Percentiles rank a stretch among this genome's conserved stretches.
These are phyloP conservation scores for Phytophthora meadii DNA, from an alignment of 352 stramenopile genomes.

Conservation along the genomic window DNA sequence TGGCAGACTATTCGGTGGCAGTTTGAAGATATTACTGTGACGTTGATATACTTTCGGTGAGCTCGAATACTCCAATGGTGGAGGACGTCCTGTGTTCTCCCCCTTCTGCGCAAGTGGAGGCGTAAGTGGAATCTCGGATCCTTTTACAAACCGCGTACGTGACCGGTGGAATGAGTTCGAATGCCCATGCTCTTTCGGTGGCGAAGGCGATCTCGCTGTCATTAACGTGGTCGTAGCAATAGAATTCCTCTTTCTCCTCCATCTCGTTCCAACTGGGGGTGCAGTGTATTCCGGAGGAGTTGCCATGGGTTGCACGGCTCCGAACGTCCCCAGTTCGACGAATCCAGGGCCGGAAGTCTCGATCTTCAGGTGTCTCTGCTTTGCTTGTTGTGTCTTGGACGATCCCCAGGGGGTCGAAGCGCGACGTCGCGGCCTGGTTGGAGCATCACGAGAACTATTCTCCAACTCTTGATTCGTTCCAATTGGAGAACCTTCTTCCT, in stretches of 20 bases:
- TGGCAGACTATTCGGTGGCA: slow-evolving; percentile 18
- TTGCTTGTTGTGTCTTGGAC: slow-evolving; percentile 21
- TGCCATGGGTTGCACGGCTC: slow-evolving; percentile 7
- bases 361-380: slow-evolving; percentile 40
- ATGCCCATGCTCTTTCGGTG: slow-evolving; percentile 17
- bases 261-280: slow-evolving; percentile 55
- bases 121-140: slow-evolving; percentile 7
- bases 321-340: slow-evolving; percentile 6
- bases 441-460: slow-evolving; percentile 5
- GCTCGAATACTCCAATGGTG: slow-evolving; percentile 42
- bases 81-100: slow-evolving; percentile 11
- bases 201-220: slow-evolving; percentile 22
- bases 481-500: slow-evolving; percentile 9
- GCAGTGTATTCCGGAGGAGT: slow-evolving; percentile 62
- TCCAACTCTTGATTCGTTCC: slow-evolving; percentile 21
- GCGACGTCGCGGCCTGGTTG: slow-evolving; percentile 6
- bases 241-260: slow-evolving; percentile 58
- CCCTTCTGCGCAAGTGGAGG: slow-evolving; percentile 16
- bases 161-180: slow-evolving; percentile 35
- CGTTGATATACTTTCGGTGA: slow-evolving; percentile 36
- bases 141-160: slow-evolving; percentile 27
- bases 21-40: slow-evolving; percentile 29
- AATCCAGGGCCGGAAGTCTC: slow-evolving; percentile 33
- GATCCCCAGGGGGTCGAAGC: slow-evolving; percentile 22
- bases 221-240: slow-evolving; percentile 48